Conservation (phyloP, 306 rosid genomes). For the Morella rubra region DNA sequence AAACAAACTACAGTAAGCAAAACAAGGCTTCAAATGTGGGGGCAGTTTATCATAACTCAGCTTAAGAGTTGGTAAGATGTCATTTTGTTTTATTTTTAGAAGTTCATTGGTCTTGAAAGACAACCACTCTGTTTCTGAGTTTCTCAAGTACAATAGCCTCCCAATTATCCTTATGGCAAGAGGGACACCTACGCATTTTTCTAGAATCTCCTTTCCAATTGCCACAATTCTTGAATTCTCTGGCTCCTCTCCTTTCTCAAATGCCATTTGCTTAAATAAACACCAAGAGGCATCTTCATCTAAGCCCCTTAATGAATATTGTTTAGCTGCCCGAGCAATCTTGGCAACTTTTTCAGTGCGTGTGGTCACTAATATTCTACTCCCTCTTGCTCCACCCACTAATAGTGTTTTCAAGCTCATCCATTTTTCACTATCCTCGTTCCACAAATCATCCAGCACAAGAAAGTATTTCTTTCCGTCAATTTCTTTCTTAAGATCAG, state of each 20-base stretch:
- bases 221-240: not conserved
- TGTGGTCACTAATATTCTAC: conserved; percentile 17
- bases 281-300: not conserved
- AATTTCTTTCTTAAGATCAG: not conserved
- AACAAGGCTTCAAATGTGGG: not conserved
- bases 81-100: not conserved
- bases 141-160: not conserved
- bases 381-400: not conserved
- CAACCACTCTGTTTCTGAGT: not conserved
- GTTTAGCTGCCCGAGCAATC: not conserved
- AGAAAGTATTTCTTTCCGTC: not conserved
- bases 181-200: conserved; percentile 15
- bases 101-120: not conserved
- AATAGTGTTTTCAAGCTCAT: not conserved
- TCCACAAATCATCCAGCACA: conserved; percentile 25
- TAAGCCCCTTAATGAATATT: not conserved
- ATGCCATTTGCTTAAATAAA: conserved; percentile 11
- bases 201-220: not conserved
- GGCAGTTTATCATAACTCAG: conserved; percentile 1
- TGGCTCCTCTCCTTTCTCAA: not conserved
- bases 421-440: not conserved
- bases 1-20: conserved; percentile 19
- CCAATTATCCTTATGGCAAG: conserved; percentile 18
- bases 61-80: not conserved
- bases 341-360: conserved; percentile 2